Percentiles rank a stretch among this genome's conserved stretches.
These are phyloP conservation scores for Rhizophagus prolifer DNA, from an alignment of 192 early-diverging fungal genomes.

Conservation along the genomic window DNA sequence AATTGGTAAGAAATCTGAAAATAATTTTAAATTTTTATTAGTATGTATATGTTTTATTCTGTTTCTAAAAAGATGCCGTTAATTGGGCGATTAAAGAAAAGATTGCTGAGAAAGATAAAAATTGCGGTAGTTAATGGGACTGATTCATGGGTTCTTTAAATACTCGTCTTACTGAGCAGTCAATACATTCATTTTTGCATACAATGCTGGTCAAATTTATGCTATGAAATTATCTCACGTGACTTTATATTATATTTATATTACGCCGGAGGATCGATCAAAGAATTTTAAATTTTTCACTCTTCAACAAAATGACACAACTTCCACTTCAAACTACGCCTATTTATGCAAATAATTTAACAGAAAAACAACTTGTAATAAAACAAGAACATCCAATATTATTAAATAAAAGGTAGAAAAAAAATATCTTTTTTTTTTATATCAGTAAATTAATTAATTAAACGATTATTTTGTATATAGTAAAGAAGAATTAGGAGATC, in stretches of 20 bases:
- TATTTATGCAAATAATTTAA: not conserved
- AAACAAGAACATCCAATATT: constrained; percentile 28
- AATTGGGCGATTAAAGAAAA: constrained; percentile 37
- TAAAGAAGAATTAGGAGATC: constrained; percentile 42
- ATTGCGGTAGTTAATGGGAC: constrained; percentile 45
- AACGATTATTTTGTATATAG: constrained; percentile 18
- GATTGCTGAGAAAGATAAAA: constrained; percentile 39
- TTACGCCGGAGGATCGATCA: too few relatives aligned
- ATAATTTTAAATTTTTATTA: too few relatives aligned
- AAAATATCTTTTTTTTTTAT: not conserved
- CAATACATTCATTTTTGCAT: too few relatives aligned
- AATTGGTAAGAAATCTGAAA: constrained; percentile 23
- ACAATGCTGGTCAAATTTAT: too few relatives aligned
- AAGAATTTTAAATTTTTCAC: too few relatives aligned
- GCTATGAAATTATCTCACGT: too few relatives aligned
- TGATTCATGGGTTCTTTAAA: too few relatives aligned
- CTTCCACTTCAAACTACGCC: too few relatives aligned
- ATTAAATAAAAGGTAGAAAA: constrained; percentile 30
- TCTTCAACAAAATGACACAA: too few relatives aligned
- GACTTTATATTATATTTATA: too few relatives aligned
- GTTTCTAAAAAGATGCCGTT: constrained; percentile 29
- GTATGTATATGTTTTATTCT: not conserved
- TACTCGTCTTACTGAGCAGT: too few relatives aligned
- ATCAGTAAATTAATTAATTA: not conserved
- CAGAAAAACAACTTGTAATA: constrained; percentile 19